These are phyloP conservation scores for Neurospora sp. DNA, from an alignment of 495 filamentous ascomycete genomes.

Conservation along the genomic window DNA sequence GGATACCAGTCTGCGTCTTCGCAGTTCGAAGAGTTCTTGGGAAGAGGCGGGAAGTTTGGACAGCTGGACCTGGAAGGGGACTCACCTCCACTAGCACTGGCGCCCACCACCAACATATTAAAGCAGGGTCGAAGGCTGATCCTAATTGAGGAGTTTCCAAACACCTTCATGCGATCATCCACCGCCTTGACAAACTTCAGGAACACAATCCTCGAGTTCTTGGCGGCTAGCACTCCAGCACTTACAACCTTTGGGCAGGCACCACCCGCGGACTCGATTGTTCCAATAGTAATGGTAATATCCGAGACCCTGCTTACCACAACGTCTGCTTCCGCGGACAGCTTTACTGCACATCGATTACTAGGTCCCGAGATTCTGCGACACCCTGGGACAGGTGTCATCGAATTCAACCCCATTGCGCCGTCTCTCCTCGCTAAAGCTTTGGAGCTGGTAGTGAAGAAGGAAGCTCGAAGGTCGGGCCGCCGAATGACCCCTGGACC, in stretches of 20 bases:
- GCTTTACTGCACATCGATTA: slow-evolving; percentile 79
- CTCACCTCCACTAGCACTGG: slow-evolving; percentile 9
- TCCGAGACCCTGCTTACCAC: slow-evolving; percentile 78
- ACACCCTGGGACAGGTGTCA: slow-evolving; percentile 61
- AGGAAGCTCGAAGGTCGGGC: slow-evolving; percentile 65
- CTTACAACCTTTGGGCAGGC: slow-evolving; percentile 25
- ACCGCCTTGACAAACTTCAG: slow-evolving; percentile 64
- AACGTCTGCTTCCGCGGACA: slow-evolving; percentile 67
- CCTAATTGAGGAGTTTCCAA: slow-evolving; percentile 91
- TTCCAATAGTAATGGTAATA: slow-evolving; percentile 79
- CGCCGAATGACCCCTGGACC: slow-evolving; percentile 59
- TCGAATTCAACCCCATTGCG: slow-evolving; percentile 90
- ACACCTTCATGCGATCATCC: slow-evolving; percentile 60
- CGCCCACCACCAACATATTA: neutral
- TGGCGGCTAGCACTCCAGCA: slow-evolving; percentile 50
- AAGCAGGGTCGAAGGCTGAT: slow-evolving; percentile 43
- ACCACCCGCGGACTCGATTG: slow-evolving; percentile 32
- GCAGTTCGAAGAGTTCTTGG: slow-evolving; percentile 87
- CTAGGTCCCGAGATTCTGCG: slow-evolving; percentile 75
- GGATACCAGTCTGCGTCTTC: slow-evolving; percentile 54
- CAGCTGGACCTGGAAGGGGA: slow-evolving; percentile 53
- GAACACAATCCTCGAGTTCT: slow-evolving; percentile 59
- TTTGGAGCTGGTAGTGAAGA: slow-evolving; percentile 64
- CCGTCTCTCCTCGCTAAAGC: slow-evolving; percentile 79
- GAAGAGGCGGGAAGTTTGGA: slow-evolving; percentile 64